These are phyloP conservation scores for Suillus sp. DNA, from an alignment of 768 basidiomycete species.

Conservation along the genomic window DNA sequence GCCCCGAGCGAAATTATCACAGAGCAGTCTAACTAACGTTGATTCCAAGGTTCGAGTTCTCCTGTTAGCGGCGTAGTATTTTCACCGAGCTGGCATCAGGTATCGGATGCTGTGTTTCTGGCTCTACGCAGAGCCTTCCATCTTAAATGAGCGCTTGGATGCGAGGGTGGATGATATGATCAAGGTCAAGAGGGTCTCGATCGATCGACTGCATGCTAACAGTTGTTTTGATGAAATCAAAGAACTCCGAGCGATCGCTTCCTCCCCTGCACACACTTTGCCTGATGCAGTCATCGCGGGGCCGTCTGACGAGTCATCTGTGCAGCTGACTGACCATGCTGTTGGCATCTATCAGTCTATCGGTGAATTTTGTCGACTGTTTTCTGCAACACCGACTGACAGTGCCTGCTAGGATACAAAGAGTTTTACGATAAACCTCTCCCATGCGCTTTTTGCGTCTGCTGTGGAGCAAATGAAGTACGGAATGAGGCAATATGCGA, in stretches of 20 bases:
- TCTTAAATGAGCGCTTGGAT: too few species aligned
- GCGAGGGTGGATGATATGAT: too few species aligned
- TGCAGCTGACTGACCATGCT: conserved; percentile 55
- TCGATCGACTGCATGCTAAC: conserved; percentile 6
- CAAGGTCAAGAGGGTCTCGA: too few species aligned
- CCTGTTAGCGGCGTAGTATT: too few species aligned
- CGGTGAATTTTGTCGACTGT: too few species aligned
- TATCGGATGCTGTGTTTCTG: too few species aligned
- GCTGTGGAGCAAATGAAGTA: conserved; percentile 82
- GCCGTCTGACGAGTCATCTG: conserved; percentile 3
- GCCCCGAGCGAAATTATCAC: conserved; percentile 67
- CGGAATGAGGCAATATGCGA: conserved; percentile 89
- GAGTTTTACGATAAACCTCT: conserved; percentile 66
- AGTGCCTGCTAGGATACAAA: conserved; percentile 76
- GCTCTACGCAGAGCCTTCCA: too few species aligned
- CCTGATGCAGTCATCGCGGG: neutral
- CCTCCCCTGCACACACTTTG: neutral
- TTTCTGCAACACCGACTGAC: conserved; percentile 12
- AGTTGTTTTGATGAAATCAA: conserved; percentile 75
- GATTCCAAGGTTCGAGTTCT: conserved; percentile 34
- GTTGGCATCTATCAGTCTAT: conserved; percentile 92
- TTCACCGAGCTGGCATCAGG: too few species aligned
- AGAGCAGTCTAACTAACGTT: conserved; percentile 53
- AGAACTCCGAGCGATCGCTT: conserved; percentile 42
- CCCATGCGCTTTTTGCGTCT: conserved; percentile 46